Evolutionary conservation across 2,329 filamentous ascomycete genomes (phyloP).

Genomic region (Alternaria infectoria): DNA sequence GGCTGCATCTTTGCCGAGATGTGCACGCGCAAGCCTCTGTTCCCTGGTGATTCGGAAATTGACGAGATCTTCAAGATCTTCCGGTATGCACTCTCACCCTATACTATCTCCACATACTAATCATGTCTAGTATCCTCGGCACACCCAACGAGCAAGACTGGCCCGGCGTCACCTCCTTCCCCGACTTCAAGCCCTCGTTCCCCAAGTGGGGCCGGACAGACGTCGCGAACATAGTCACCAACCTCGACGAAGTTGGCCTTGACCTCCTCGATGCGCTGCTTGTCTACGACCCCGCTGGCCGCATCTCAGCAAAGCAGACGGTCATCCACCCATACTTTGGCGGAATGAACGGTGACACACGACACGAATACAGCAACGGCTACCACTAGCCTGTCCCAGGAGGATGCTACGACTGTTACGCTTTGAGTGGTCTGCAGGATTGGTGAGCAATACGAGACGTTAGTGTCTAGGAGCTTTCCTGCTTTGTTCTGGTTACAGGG

Average conservation of each 20-base stretch:
- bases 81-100: slow-evolving; percentile 61
- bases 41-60: slow-evolving; percentile 91
- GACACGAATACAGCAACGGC: slow-evolving; percentile 49
- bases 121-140: slow-evolving; percentile 63
- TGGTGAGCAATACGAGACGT: slow-evolving; percentile 15
- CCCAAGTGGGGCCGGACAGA: slow-evolving; percentile 85
- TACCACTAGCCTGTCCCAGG: slow-evolving; percentile 32
- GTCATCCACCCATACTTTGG: slow-evolving; percentile 84
- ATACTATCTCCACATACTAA: slow-evolving; percentile 10
- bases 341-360: slow-evolving; percentile 48
- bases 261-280: slow-evolving; percentile 75
- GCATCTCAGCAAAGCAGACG: slow-evolving; percentile 88
- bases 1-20: slow-evolving; percentile 96
- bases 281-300: slow-evolving; percentile 83
- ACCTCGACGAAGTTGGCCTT: slow-evolving; percentile 73
- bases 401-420: slow-evolving; percentile 40
- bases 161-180: slow-evolving; percentile 93
- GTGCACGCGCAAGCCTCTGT: slow-evolving; percentile 91
- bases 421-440: slow-evolving; percentile 27
- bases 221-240: slow-evolving; percentile 69
- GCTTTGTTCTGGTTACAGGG: slow-evolving; percentile 28
- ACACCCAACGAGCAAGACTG: slow-evolving; percentile 82
- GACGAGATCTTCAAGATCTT: slow-evolving; percentile 96
- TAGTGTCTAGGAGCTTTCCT: slow-evolving; percentile 19
- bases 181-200: slow-evolving; percentile 91